Conservation (phyloP, 169 alveolate species). For the Plasmodium reichenowi region DNA sequence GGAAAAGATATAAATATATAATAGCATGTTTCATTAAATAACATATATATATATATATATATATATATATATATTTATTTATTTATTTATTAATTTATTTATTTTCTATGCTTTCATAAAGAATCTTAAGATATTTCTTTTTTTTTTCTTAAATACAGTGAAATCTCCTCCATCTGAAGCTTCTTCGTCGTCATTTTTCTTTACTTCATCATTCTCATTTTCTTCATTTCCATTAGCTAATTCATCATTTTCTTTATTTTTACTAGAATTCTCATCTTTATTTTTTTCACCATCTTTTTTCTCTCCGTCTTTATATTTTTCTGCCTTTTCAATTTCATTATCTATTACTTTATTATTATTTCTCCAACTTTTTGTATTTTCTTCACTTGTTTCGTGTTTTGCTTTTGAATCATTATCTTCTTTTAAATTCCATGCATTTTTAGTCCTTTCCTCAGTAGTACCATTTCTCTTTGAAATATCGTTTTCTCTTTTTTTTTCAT, state of each 20-base stretch:
- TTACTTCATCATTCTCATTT: slow-evolving; percentile 8
- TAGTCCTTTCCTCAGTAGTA: slow-evolving; percentile 20
- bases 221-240: slow-evolving; percentile 27
- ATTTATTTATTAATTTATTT: neutral
- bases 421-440: slow-evolving; percentile 16
- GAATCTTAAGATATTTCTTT: slow-evolving; percentile 32
- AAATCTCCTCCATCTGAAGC: slow-evolving; percentile 71
- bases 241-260: slow-evolving; percentile 44
- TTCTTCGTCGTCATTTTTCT: slow-evolving; percentile 9
- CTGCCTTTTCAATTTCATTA: slow-evolving; percentile 12
- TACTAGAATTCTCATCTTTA: slow-evolving; percentile 7
- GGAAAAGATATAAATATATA: neutral
- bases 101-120: slow-evolving; percentile 31
- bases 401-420: slow-evolving; percentile 18
- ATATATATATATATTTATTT: neutral
- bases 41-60: neutral
- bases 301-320: slow-evolving; percentile 13
- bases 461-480: slow-evolving; percentile 21
- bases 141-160: slow-evolving; percentile 66
- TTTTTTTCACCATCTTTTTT: slow-evolving; percentile 23
- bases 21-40: neutral
- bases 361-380: neutral
- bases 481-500: slow-evolving; percentile 55
- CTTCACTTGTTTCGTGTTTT: slow-evolving; percentile 18
- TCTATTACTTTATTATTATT: slow-evolving; percentile 11